Evolutionary conservation across 2,329 filamentous ascomycete genomes (phyloP).

Genomic region (Bisporella sp.): DNA sequence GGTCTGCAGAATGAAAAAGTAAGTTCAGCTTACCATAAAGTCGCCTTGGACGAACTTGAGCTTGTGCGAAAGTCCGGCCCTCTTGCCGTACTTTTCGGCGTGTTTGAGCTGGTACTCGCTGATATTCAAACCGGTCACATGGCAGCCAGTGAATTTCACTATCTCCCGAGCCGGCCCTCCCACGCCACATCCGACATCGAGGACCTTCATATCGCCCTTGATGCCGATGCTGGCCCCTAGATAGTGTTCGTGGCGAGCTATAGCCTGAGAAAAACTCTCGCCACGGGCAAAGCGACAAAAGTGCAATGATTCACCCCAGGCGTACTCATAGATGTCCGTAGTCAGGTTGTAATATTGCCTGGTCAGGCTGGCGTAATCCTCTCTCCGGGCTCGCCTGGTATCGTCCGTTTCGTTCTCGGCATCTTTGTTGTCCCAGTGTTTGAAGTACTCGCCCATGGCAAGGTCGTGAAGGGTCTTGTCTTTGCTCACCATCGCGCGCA

Average conservation of each 20-base stretch:
- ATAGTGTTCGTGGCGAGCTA: constrained; percentile 97
- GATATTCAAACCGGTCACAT: constrained; percentile 93
- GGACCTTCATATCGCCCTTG: constrained; percentile 78
- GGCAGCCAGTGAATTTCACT: constrained; percentile 87
- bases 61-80: constrained; percentile 76
- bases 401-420: constrained; percentile 76
- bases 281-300: constrained; percentile 90
- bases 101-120: constrained; percentile 99
- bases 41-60: constrained; percentile 89
- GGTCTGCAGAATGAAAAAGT: neutral
- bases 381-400: constrained; percentile 69
- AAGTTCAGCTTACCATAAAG: constrained; percentile 62
- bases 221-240: constrained; percentile 87
- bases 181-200: constrained; percentile 96
- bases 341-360: constrained; percentile 98
- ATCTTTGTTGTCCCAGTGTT: constrained; percentile 88
- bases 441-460: constrained; percentile 90
- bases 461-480: constrained; percentile 70
- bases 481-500: constrained; percentile 82
- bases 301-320: constrained; percentile 95
- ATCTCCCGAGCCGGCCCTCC: constrained; percentile 94
- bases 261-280: constrained; percentile 85
- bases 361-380: constrained; percentile 89
- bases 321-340: constrained; percentile 94
- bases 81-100: constrained; percentile 77